A percentile compares a stretch with the other conserved stretches of the same genome.
Conservation (phyloP, 345 rosid species). For the Lagerstroemia speciosa region DNA sequence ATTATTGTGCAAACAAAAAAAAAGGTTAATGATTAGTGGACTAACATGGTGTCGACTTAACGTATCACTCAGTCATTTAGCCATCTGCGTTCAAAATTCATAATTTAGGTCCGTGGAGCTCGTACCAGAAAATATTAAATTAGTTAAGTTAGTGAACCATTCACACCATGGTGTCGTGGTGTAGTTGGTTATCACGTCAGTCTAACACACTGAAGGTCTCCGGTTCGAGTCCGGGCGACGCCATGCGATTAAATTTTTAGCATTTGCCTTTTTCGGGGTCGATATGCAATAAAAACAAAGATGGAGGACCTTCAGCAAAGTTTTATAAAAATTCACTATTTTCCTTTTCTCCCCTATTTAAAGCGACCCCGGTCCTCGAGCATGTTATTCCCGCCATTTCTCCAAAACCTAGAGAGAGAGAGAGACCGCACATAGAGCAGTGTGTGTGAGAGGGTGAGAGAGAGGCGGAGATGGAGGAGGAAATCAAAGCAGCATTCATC, state of each 20-base stretch:
- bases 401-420: constrained; percentile 27
- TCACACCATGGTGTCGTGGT: constrained; percentile 60
- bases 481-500: constrained; percentile 54
- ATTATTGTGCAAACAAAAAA: too few relatives aligned
- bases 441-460: constrained; percentile 14
- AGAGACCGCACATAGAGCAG: neutral
- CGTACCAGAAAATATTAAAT: too few relatives aligned
- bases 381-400: constrained; percentile 50
- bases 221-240: constrained; percentile 92
- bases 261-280: too few relatives aligned
- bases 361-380: neutral
- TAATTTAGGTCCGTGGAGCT: too few relatives aligned
- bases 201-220: constrained; percentile 98
- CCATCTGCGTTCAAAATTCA: too few relatives aligned
- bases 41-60: too few relatives aligned
- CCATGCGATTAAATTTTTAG: constrained; percentile 16
- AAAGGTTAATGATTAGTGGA: too few relatives aligned
- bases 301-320: neutral
- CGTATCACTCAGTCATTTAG: too few relatives aligned
- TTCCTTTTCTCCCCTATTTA: neutral
- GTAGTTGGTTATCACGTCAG: constrained; percentile 99
- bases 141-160: too few relatives aligned
- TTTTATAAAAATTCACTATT: neutral
- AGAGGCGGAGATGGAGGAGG: constrained; percentile 44
- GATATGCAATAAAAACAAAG: too few relatives aligned